These are phyloP conservation scores for Alternaria rosae DNA, from an alignment of 2,329 filamentous ascomycete species.

Conservation along the genomic window DNA sequence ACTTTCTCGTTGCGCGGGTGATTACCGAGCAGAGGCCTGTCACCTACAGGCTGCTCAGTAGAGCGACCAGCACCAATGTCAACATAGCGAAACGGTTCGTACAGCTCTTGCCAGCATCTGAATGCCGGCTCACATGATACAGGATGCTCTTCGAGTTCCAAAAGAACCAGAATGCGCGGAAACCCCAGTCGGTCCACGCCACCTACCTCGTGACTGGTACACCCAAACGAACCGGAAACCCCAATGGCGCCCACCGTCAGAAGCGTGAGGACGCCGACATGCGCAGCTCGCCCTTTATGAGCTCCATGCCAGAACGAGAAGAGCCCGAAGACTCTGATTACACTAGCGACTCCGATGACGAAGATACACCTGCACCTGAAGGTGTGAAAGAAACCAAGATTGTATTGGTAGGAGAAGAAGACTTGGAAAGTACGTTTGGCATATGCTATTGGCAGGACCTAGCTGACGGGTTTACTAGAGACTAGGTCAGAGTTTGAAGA, in stretches of 20 bases:
- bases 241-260: constrained; percentile 49
- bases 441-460: background rate
- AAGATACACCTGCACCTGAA: constrained; percentile 50
- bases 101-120: background rate
- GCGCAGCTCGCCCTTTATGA: constrained; percentile 71
- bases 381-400: constrained; percentile 65
- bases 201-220: constrained; percentile 88
- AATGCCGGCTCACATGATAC: constrained; percentile 22
- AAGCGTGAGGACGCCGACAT: constrained; percentile 73
- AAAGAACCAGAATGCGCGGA: constrained; percentile 76
- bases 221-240: constrained; percentile 52
- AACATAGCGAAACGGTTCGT: constrained; percentile 87
- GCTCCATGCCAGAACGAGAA: constrained; percentile 65
- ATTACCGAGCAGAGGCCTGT: constrained; percentile 79
- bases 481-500: constrained; percentile 72
- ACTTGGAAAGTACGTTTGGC: constrained; percentile 66
- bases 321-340: constrained; percentile 42
- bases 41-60: constrained; percentile 85
- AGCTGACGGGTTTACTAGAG: constrained; percentile 56
- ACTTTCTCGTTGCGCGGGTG: constrained; percentile 77
- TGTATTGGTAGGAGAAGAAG: constrained; percentile 74
- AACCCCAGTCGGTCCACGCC: constrained; percentile 78
- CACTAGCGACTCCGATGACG: constrained; percentile 29
- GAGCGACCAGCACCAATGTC: constrained; percentile 82
- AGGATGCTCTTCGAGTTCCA: constrained; percentile 92